Evolutionary conservation across 1,284 basidiomycete species (phyloP), one percentile per base, ranked within the genome.

Genomic region (Prillingera fragicola): DNA sequence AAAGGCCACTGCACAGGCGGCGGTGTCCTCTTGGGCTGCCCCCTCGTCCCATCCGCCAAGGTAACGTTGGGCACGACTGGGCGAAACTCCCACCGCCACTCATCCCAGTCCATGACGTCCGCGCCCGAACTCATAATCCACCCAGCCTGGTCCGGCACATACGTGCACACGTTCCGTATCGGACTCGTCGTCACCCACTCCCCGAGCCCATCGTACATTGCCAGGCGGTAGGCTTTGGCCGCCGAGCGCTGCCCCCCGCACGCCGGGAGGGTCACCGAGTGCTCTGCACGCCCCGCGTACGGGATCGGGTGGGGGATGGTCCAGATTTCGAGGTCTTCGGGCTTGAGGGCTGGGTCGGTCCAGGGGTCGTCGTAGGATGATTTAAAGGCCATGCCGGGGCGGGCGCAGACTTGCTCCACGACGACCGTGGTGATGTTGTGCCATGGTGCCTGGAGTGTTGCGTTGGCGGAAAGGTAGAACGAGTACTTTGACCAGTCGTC

Each of bases 71-170:
- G n/a, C n/a, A n/a, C n/a, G n/a, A n/a, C n/a, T n/a, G n/a, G n/a
- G n/a, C 47, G 54, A 27, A 55, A 52, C 26, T 43, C 43, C 64
- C 62, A 69, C 17, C 50, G 32, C 67, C 67, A 70, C 22, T 67
- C 60, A 47, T 68, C 66, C 3, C 59, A 24, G 41, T 70, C 67
- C 27, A 59, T 44, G 15, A 68, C 24, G 9, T 37, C 19, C 3
- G 57, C 62, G 0, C 60, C 61, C 5, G 48, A 28, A 5, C 59
- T 61, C 15, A 48, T 38, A 12, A 46, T 49, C 47, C 60, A 64
- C 13, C 64, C 66, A 12, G 37, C 37, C 42, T 55, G 54, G 0
- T 59, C 63, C n/a, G 48, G 33, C 32, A 52, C 45, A 36, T 59
- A 66, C 5, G 62, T 56, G 36, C 67, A 70, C 8, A 70, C 38